Base-by-base conservation (phyloP, 2,329 filamentous ascomycete species). In the Xylariaceae sp. region DNA sequence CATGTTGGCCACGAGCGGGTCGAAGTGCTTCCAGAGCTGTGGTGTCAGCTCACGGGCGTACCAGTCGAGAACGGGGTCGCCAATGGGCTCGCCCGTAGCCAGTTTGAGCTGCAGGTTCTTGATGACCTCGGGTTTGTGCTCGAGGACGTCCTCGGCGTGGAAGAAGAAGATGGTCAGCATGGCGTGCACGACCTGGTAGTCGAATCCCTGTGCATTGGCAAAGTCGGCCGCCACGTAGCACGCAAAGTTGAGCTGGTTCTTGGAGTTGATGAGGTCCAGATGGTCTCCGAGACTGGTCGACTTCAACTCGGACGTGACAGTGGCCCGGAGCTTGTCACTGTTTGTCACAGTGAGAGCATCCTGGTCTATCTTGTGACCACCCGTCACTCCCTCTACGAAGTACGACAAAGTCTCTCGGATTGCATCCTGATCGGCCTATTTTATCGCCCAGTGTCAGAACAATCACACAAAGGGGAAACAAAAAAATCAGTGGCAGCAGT, bases 1-100 rank as follows among this genome's bases (percentile, higher is more conserved):
- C 50, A 53, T 53, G 50, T 50, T 53, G 50, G 50, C 46, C 9
- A 45, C 50, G 40, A 53, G 46, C 16, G 50, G 47, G 33, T 50
- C n/a, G 42, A 50, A 53, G 41, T 50, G 46, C 17, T 50, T 28
- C 46, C 46, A 49, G 22, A 53, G 46, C 14, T 28, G 33, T n/a
- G 50, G 50, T 13, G n/a, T 19, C 10, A 53, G 40, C 47, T 53
- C 50, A 11, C 41, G 31, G n/a, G 31, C 46, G n/a, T 47, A 47
- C 49, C 49, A 51, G 44, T 51, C 49, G 44, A 51, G 49, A n/a
- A 51, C 19, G 18, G 44, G 49, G n/a, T 51, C 49, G 22, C 49
- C 49, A 3, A 42, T 17, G 22, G 49, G 43, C 43, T n/a, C 18
- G 18, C 44, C 44, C 13, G 43, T 42, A 3, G 49, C 44, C 44